Evolutionary conservation across 352 stramenopile genomes (phyloP), one percentile per base, ranked within the genome.

Genomic region (Pythium phragmitis): DNA sequence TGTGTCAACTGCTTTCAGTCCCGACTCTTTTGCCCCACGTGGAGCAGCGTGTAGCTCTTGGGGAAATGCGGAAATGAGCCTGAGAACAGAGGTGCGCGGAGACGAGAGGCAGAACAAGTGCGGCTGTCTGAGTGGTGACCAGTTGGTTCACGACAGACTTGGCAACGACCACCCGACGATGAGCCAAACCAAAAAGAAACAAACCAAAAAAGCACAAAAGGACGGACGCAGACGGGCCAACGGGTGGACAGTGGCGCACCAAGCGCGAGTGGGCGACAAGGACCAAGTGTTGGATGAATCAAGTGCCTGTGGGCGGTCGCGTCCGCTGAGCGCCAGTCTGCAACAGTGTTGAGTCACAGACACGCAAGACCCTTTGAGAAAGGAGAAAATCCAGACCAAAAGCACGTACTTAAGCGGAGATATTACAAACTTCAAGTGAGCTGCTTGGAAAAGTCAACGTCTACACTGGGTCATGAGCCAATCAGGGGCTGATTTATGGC

Each of bases 371-470:
- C n/a, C 45, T 7, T n/a, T 16, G 42, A 46, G 30, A 41, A 46
- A 47, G 37, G 54, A 54, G 62, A 68, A 54, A 34, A 51, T 59
- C 54, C 48, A 37, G 63, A 13, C 52, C 34, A 33, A 57, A 49
- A 7, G n/a, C 2, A 1, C 63, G 63, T 30, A 69, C 63, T 65
- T 69, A 52, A 23, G 12, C n/a, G 46, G 48, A 64, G n/a, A 23
- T 2, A 51, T 67, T 67, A 72, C 65, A 67, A 57, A 72, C 46
- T 67, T 56, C 65, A 63, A 72, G 52, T 64, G 55, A 61, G 65
- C 48, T 72, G 65, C 65, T 72, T 72, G 65, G 65, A 39, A 43
- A 55, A 36, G 28, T 37, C 51, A 39, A 61, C 34, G 65, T 50
- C 57, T 66, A 63, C 52, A 67, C 57, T 55, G 63, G 36, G n/a